Conservation (phyloP, 2,329 filamentous ascomycete genomes). For the Cladosporium colombiae region DNA sequence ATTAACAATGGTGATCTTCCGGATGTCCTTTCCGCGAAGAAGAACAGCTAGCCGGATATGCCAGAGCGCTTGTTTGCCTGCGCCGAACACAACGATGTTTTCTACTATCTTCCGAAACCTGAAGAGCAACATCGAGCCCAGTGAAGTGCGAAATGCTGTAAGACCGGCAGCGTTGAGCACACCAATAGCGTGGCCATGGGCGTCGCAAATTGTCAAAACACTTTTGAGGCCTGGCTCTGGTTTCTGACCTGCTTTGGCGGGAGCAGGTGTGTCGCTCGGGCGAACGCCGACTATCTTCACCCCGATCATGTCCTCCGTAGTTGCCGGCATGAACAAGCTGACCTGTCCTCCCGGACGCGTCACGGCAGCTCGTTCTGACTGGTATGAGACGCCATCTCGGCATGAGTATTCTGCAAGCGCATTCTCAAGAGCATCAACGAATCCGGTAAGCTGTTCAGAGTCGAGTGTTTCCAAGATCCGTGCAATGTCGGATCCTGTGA, state of each 20-base stretch:
- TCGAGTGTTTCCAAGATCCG: background rate
- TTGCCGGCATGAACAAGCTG: conserved; percentile 68
- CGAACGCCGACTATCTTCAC: conserved; percentile 65
- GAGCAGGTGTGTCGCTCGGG: conserved; percentile 33
- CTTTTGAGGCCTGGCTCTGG: conserved; percentile 51
- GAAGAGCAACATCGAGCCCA: conserved; percentile 63
- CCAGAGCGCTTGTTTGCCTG: conserved; percentile 91
- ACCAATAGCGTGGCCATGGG: conserved; percentile 57
- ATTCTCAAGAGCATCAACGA: background rate
- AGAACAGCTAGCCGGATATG: conserved; percentile 82
- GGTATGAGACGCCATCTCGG: conserved; percentile 32
- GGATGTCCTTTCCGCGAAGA: conserved; percentile 67
- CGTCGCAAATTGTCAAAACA: conserved; percentile 62
- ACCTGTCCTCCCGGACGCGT: conserved; percentile 62
- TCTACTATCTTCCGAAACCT: conserved; percentile 67
- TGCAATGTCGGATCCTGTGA: background rate
- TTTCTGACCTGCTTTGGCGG: conserved; percentile 23
- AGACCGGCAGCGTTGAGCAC: conserved; percentile 68
- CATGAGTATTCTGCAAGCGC: conserved; percentile 8
- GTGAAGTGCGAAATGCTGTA: conserved; percentile 68
- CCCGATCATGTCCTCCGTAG: conserved; percentile 59
- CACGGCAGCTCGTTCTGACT: conserved; percentile 62
- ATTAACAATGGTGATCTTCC: conserved; percentile 80
- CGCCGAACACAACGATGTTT: conserved; percentile 80
- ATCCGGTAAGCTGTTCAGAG: background rate